A percentile compares a stretch with the other conserved stretches of the same genome.
phyloP scores from a whole-genome alignment of 1,139 yeast genomes.

The Pichia sp. region DNA sequence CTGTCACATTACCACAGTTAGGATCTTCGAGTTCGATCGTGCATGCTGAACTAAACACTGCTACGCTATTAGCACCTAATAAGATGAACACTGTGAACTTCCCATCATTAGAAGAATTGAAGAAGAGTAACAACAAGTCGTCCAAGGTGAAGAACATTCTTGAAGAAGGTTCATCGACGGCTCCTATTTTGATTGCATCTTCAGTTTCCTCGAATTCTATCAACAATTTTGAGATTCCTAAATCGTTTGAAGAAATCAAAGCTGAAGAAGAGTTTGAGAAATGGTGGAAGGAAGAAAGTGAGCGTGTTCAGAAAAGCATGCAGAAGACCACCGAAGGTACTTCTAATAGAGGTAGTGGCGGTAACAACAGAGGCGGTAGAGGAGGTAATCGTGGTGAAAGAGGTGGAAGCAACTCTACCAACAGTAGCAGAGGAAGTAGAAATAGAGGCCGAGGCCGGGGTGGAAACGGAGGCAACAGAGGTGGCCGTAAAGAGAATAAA shows the following conservation, averaged over 20 bases:
- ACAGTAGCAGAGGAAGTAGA: slow-evolving; percentile 1
- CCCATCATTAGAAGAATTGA: slow-evolving; percentile 19
- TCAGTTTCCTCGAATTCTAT: background rate
- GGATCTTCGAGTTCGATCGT: background rate
- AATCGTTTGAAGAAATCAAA: slow-evolving; percentile 65
- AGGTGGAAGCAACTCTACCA: background rate
- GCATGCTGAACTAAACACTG: slow-evolving; percentile 12
- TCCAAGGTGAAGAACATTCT: slow-evolving; percentile 8
- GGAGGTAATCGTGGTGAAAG: slow-evolving; percentile 3
- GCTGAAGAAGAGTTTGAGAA: slow-evolving; percentile 76
- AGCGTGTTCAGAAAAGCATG: slow-evolving; percentile 50
- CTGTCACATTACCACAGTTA: no score
- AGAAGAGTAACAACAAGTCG: background rate
- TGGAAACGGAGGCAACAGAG: background rate
- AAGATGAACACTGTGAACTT: slow-evolving; percentile 19
- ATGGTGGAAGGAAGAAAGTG: slow-evolving; percentile 82
- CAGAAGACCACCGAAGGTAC: slow-evolving; percentile 29
- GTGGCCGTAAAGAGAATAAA: background rate
- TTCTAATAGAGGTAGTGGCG: background rate
- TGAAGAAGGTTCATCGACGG: background rate
- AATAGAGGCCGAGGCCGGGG: slow-evolving; percentile 8
- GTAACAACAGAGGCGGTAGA: background rate
- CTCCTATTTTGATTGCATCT: background rate
- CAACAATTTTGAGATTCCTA: slow-evolving; percentile 16
- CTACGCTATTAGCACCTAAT: slow-evolving; percentile 19